Evolutionary conservation across 2,329 filamentous ascomycete genomes (phyloP), one percentile per base, ranked within the genome.

Genomic region (Xylaria polymorpha): DNA sequence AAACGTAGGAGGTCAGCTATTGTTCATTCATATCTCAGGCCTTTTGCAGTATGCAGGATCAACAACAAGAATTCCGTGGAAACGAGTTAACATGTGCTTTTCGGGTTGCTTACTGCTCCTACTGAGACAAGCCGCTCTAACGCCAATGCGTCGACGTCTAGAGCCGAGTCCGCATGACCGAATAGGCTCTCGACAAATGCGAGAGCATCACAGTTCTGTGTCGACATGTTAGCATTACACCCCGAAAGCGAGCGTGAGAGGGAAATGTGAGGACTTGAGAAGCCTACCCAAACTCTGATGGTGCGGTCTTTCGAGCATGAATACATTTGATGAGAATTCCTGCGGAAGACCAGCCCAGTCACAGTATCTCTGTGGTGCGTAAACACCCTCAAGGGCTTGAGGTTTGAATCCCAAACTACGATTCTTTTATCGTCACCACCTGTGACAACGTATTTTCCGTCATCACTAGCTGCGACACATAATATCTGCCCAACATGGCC

Each of bases 111-210:
- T 66, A 71, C 69, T 32, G 94, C 92, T 64, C 96, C 96, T 20
- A 97, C 96, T 70, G 91, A 96, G 68, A 98, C 87, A 78, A 96
- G 98, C 58, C 94, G 91, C 80, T 98, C 96, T 74, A 94, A 90
- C 1, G 91, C 90, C 71, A 97, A 86, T 25, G 93, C 91, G 72
- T 93, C 92, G 64, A 99, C 88, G 77, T 94, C 93, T 44, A 95
- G 86, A 5, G 98, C 92, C 72, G 93, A 87, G 78, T 98, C 95
- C 78, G 98, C 95, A 81, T 99, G 96, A 53, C 96, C 96, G 78
- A 98, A 98, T 0, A 99, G 85, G 0, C 95, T 98, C 81, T 99
- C 96, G 32, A 77, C 66, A 77, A 98, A 99, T 55, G 95, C 94
- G 70, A 97, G 86, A 79, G 97, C 94, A 74, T 97, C 92, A 51